Base-by-base conservation (phyloP, 73 alveolate genomes). In the Stentor coeruleus region DNA sequence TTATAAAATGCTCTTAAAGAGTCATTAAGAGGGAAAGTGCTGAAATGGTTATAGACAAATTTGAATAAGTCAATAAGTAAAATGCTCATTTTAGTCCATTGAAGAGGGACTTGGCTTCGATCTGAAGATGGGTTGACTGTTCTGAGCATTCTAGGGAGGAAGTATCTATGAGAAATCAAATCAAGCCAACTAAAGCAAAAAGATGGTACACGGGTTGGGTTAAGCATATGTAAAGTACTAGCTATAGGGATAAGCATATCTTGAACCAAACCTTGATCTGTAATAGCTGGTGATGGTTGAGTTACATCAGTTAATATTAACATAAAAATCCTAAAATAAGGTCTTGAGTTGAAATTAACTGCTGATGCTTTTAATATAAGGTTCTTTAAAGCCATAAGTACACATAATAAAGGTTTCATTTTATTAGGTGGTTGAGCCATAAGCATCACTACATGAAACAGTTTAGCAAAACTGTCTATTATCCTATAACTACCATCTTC, bases 121-220 rank as follows among this genome's bases (percentile, higher is more conserved):
- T 82, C 81, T 20, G 76, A 31, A 75, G 42, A 38, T 39, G 35
- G 33, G 39, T 82, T 35, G 2, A 57, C 59, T 39, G 57, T 88
- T 55, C 77, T 85, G 28, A 89, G 85, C 88, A 90, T 77, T 66
- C 74, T 72, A 4, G 94, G 94, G 90, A 96, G 74, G 94, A 97
- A 97, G 85, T 91, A 84, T 58, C 96, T 85, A 84, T 94, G 95
- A 31, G 98, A 91, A 40, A 97, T 90, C 76, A 97, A 89, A 76
- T 97, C 99, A 31, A 96, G 84, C 99, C 99, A 97, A 15, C 99
- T 97, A 85, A 92, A 93, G 38, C 98, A 86, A 82, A 97, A 97
- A 26, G 97, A 98, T 26, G 99, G 99, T 81, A 90, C 95, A 49
- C 88, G 83, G 38, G 81, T 81, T 1, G 99, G 99, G 39, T 93